phyloP scores from a whole-genome alignment of 2,329 filamentous ascomycete genomes.

The Penicillium sp. region DNA sequence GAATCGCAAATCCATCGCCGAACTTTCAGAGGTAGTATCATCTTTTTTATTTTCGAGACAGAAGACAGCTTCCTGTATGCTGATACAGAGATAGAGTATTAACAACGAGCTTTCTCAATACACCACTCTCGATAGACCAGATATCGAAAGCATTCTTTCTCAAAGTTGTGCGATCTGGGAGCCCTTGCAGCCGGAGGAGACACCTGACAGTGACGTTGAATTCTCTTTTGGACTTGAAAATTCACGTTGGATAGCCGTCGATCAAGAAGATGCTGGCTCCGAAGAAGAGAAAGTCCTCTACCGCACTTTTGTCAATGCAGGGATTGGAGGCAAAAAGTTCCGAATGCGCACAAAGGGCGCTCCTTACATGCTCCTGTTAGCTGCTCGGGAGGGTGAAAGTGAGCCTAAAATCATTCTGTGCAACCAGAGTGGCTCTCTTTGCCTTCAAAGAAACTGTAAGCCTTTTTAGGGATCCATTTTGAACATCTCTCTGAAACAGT shows the following conservation, averaged over 20 bases:
- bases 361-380: slow-evolving; percentile 38
- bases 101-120: slow-evolving; percentile 34
- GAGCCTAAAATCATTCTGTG: slow-evolving; percentile 38
- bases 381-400: slow-evolving; percentile 35
- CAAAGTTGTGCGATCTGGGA: slow-evolving; percentile 37
- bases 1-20: slow-evolving; percentile 35
- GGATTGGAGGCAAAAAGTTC: slow-evolving; percentile 34
- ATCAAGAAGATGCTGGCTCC: slow-evolving; percentile 35
- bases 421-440: slow-evolving; percentile 38
- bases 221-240: slow-evolving; percentile 25
- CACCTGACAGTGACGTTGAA: slow-evolving; percentile 15
- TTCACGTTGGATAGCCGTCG: slow-evolving; percentile 34
- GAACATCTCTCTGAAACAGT: not conserved
- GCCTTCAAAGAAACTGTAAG: slow-evolving; percentile 35
- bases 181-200: slow-evolving; percentile 34
- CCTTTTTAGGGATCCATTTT: not conserved
- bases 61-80: not conserved
- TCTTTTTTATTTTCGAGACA: not conserved
- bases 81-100: slow-evolving; percentile 24
- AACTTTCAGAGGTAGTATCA: slow-evolving; percentile 32
- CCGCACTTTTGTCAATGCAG: slow-evolving; percentile 38
- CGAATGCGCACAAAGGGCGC: slow-evolving; percentile 37
- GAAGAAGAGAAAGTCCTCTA: slow-evolving; percentile 36
- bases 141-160: slow-evolving; percentile 22
- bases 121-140: slow-evolving; percentile 30